phyloP scores from a whole-genome alignment of 495 filamentous ascomycete genomes.

The Aspergillus mulundensis region DNA sequence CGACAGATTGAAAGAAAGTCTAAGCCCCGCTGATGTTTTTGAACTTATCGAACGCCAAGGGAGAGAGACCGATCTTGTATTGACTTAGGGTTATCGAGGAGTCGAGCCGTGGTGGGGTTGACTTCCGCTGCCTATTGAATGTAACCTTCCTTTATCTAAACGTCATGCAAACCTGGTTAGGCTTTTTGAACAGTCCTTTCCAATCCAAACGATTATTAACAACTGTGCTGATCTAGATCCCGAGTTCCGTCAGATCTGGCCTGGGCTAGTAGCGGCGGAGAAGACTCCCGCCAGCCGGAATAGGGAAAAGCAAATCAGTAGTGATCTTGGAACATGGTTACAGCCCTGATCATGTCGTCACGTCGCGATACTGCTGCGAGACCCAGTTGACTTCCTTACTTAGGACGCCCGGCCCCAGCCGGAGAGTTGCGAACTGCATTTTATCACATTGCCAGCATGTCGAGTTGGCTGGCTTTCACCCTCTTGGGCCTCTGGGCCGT shows the following conservation, averaged over 20 bases:
- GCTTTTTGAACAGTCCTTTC: background rate
- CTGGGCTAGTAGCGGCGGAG: background rate
- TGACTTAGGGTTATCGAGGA: background rate
- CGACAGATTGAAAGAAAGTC: too few species aligned
- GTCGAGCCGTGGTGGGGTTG: background rate
- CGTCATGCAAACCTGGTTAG: background rate
- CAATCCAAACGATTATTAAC: background rate
- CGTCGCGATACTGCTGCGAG: background rate
- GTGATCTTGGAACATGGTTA: background rate
- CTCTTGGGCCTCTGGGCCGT: conserved; percentile 9
- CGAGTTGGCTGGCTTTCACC: conserved; percentile 5
- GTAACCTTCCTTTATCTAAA: conserved; percentile 3
- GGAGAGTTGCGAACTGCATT: background rate
- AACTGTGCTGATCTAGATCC: background rate
- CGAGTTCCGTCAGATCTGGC: background rate
- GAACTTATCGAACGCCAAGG: background rate
- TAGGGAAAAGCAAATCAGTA: background rate
- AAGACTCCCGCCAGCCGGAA: conserved; percentile 4
- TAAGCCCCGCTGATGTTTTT: too few species aligned
- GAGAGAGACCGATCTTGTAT: background rate
- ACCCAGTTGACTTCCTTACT: background rate
- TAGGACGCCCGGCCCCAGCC: background rate
- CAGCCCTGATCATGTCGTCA: conserved; percentile 5
- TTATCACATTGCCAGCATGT: conserved; percentile 14
- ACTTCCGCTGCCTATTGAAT: background rate